phyloP scores from a whole-genome alignment of 495 filamentous ascomycete genomes.

The Trichocladium antarcticum region DNA sequence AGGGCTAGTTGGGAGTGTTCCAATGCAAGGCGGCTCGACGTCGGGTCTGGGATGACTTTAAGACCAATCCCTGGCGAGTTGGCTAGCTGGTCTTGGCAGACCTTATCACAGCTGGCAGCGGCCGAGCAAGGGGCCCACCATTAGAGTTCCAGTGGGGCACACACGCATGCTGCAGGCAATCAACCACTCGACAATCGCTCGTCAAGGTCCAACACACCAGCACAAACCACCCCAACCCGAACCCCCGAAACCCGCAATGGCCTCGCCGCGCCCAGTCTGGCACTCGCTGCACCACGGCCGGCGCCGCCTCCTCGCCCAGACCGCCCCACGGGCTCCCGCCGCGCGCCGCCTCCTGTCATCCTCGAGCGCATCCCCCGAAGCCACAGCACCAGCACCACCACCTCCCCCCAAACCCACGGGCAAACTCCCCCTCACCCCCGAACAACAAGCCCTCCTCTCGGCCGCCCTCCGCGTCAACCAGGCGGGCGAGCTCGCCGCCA shows the following conservation, averaged over 20 bases:
- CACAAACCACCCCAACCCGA: background rate
- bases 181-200: conserved; percentile 1
- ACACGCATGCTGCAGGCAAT: too few relatives aligned
- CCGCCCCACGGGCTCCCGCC: background rate
- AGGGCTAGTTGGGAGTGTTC: too few relatives aligned
- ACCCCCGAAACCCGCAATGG: background rate
- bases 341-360: conserved; percentile 1
- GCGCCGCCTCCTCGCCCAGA: background rate
- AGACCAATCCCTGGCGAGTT: too few relatives aligned
- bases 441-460: conserved; percentile 67
- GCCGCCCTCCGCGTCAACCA: conserved; percentile 82
- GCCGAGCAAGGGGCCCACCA: background rate
- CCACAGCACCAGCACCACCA: conserved; percentile 6
- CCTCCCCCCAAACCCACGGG: conserved; percentile 12
- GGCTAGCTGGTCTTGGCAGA: too few relatives aligned
- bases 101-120: background rate
- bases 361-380: background rate
- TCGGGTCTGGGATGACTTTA: too few relatives aligned
- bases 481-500: conserved; percentile 79
- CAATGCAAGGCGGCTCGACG: too few relatives aligned
- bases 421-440: conserved; percentile 46
- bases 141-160: background rate
- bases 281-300: background rate
- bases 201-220: conserved; percentile 4
- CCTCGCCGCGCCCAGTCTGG: background rate